Conservation (phyloP, 192 early-diverging fungal species). For the Linnemannia zychae region DNA sequence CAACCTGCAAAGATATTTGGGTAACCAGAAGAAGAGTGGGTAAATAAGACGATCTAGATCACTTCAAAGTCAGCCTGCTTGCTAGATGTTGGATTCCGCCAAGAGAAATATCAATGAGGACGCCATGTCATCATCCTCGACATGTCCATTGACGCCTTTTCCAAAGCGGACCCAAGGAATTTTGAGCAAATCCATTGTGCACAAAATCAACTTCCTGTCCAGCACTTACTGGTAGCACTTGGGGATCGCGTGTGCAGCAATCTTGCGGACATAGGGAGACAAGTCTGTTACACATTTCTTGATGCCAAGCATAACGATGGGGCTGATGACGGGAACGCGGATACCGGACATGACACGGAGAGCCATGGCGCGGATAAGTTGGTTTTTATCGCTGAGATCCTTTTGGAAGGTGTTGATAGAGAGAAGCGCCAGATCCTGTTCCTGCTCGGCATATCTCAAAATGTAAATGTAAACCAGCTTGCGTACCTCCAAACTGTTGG, state of each 20-base stretch:
- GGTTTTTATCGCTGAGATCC: constrained; percentile 93
- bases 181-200: not conserved
- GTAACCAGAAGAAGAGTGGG: not conserved
- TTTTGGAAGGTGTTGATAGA: constrained; percentile 99
- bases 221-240: constrained; percentile 81
- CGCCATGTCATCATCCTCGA: not conserved
- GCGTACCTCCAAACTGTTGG: constrained; percentile 88
- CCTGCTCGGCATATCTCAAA: constrained; percentile 94
- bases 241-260: constrained; percentile 90
- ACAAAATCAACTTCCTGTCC: too few relatives aligned
- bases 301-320: constrained; percentile 92
- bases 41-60: not conserved
- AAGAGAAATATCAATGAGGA: not conserved
- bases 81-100: not conserved
- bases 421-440: constrained; percentile 95
- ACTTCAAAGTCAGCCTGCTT: not conserved
- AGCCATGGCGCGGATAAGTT: constrained; percentile 95
- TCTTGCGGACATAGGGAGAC: constrained; percentile 94
- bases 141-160: not conserved
- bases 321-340: constrained; percentile 90
- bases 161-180: not conserved
- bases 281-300: constrained; percentile 88
- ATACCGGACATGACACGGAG: constrained; percentile 96
- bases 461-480: constrained; percentile 98
- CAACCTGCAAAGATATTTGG: constrained; percentile 65